Conservation (phyloP, 768 basidiomycete species). For the Daedaleopsis sinensis region DNA sequence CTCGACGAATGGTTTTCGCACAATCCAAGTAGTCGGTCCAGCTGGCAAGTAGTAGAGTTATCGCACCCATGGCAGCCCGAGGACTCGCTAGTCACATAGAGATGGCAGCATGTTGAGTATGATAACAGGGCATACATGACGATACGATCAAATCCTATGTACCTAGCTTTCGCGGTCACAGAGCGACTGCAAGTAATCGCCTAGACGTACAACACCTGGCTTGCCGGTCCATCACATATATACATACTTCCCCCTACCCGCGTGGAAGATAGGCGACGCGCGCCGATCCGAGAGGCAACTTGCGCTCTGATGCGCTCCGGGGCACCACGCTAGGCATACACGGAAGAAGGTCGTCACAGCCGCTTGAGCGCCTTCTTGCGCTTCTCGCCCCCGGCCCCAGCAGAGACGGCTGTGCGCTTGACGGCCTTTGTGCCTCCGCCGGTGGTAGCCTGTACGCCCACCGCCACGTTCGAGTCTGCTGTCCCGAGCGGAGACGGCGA, state of each 20-base stretch:
- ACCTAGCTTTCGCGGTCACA: not conserved
- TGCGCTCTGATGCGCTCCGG: no score
- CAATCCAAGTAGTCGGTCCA: no score
- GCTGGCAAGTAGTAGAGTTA: no score
- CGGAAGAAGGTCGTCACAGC: slow-evolving; percentile 42
- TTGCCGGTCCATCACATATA: no score
- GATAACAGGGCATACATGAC: slow-evolving; percentile 6
- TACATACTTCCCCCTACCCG: no score
- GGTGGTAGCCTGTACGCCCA: slow-evolving; percentile 33
- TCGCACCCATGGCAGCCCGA: no score
- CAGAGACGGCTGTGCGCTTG: slow-evolving; percentile 63
- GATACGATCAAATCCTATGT: slow-evolving; percentile 2
- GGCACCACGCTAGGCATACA: not conserved
- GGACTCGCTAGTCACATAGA: no score
- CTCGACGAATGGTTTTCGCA: no score
- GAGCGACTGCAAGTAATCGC: not conserved
- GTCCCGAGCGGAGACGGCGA: slow-evolving; percentile 73
- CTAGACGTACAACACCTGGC: no score
- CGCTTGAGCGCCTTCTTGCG: slow-evolving; percentile 88
- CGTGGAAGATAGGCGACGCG: no score
- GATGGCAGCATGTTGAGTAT: no score
- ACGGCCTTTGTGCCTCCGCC: slow-evolving; percentile 57
- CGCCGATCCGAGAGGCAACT: no score
- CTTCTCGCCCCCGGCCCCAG: slow-evolving; percentile 67
- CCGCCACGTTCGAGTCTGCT: slow-evolving; percentile 66